Percentiles rank a stretch among this genome's conserved stretches.
Evolutionary conservation across 2,329 filamentous ascomycete species (phyloP).

Genomic region (Alternaria sp.): DNA sequence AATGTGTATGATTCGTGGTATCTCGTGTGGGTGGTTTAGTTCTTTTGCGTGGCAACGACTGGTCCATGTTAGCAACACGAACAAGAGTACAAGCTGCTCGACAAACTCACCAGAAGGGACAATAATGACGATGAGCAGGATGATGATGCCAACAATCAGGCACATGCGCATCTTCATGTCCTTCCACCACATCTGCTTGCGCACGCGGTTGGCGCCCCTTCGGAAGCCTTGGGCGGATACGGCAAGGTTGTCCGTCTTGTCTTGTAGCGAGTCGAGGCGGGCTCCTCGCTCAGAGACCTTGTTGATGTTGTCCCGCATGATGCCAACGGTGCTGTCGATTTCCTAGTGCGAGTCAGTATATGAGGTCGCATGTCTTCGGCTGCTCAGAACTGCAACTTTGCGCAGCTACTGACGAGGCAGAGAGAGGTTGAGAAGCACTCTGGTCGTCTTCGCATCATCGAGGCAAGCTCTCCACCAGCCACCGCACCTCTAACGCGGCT

Average conservation of each 20-base stretch:
- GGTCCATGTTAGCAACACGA: conserved; percentile 18
- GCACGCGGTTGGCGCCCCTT: conserved; percentile 92
- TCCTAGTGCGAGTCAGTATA: conserved; percentile 65
- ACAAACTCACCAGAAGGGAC: conserved; percentile 79
- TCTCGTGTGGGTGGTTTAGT: conserved; percentile 33
- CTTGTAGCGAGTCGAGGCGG: conserved; percentile 84
- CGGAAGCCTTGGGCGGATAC: conserved; percentile 94
- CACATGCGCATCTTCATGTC: conserved; percentile 99
- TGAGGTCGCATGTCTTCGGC: conserved; percentile 6
- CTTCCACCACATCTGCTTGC: conserved; percentile 99
- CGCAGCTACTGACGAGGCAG: not conserved
- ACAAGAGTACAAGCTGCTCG: too few species aligned
- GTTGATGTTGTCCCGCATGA: conserved; percentile 98
- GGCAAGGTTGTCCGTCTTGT: conserved; percentile 93
- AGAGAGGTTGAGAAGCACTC: not conserved
- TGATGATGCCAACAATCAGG: conserved; percentile 87
- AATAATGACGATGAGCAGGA: conserved; percentile 92
- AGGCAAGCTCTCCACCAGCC: conserved; percentile 22
- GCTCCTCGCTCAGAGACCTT: conserved; percentile 94
- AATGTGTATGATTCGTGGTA: conserved; percentile 43
- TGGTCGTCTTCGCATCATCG: conserved; percentile 15
- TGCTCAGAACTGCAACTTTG: not conserved
- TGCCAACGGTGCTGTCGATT: conserved; percentile 94
- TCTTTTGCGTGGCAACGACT: conserved; percentile 40
- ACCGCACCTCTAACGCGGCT: conserved; percentile 13